Base-by-base conservation (phyloP, 2,329 filamentous ascomycete species). In the Arthrobotrys entomopaga region DNA sequence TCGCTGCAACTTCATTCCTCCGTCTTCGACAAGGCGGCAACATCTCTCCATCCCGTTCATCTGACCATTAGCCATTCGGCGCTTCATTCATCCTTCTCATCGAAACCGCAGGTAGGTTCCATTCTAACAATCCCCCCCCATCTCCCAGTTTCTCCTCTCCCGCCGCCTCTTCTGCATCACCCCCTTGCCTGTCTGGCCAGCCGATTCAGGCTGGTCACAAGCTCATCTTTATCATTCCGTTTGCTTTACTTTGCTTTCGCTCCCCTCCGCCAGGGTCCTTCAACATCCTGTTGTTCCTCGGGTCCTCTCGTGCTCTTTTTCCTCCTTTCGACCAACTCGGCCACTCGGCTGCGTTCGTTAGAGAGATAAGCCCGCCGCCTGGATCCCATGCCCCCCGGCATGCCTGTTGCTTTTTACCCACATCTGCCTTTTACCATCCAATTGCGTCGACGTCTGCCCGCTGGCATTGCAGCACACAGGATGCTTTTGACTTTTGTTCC, bases 121-220 rank as follows among this genome's bases (percentile, higher is more conserved):
- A 46, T 19, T 22, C 11, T 19, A 26, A 19, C 48, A 19, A n/a
- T n/a, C 20, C 20, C 48, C n/a, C 11, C 5, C n/a, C 49, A 46
- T 56, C 40, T 50, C 42, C 42, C 42, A 46, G 42, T 46, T 19
- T n/a, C 42, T 46, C 42, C 15, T 19, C 22, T 38, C 56, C 53
- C 50, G 46, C 49, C 22, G 24, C 52, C 19, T 52, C 42, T 34
- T 40, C 48, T 40, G 16, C 24, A 20, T 63, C 24, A 34, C 29
- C 29, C 46, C n/a, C 29, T 11, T 38, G 24, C 40, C 43, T 42
- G 24, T 40, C 57, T 48, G 53, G 46, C 16, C 16, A 43, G n/a
- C 57, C 43, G 22, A 52, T 73, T 65, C 60, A 50, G 63, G 69
- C 56, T 56, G 69, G 69, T 73, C 69, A 73, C 69, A 73, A 66